Base-by-base conservation (phyloP, 805 yeast species). In the Blastobotrys peoriensis region DNA sequence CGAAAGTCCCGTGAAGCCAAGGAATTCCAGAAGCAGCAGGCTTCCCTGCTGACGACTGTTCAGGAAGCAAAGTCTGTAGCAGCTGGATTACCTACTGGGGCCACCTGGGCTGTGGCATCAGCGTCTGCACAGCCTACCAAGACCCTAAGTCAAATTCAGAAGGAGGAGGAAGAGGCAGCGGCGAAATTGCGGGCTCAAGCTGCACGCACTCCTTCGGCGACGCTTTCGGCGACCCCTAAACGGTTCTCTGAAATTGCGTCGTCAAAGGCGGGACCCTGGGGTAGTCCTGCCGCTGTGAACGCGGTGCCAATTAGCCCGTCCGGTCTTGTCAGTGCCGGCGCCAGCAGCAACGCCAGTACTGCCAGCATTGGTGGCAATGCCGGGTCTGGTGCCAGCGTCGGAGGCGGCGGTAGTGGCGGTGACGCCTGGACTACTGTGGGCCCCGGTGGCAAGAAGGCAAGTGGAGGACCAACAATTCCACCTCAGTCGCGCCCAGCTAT, bases 391-490 rank as follows among this genome's bases (percentile, higher is more conserved):
- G 16, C 52, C 2, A 39, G 33, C 5, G 6, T 50, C 5, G 10
- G 6, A 9, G 34, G 34, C 15, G 10, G 25, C 15, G 37, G 52
- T 3, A 21, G 30, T 21, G 8, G 10, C 13, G 49, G 40, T n/a
- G 40, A 40, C 33, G 63, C 54, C 4, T 64, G 64, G 62, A 55
- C 61, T 13, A 57, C 64, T 4, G 60, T 61, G 18, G 63, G 63
- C 9, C 86, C 95, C 0, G 95, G 95, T 33, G 91, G 82, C 3
- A 85, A 85, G 63, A 77, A 78, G 50, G 86, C 30, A 4, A 5
- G 30, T 38, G 17, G 17, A n/a, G 13, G 9, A 15, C 33, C 41
- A 5, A n/a, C 25, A 8, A 18, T 30, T 5, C 41, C 41, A 4
- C 30, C 41, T 3, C 30, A 21, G 4, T 28, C 42, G n/a, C 42